These are phyloP conservation scores for Ramalina peruviana DNA, from an alignment of 495 filamentous ascomycete genomes.

Conservation along the genomic window DNA sequence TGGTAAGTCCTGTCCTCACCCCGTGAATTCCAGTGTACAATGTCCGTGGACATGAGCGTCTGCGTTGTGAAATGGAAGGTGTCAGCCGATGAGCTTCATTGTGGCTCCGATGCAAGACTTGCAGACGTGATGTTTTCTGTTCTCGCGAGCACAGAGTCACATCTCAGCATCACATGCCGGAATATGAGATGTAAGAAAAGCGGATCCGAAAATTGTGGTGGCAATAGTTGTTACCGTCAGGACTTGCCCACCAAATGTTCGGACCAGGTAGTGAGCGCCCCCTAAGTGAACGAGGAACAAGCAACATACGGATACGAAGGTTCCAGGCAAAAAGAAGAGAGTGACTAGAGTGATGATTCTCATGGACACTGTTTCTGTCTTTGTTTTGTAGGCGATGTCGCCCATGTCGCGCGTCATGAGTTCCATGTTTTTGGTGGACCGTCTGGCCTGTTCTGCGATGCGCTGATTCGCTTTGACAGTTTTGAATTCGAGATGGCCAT, in stretches of 20 bases:
- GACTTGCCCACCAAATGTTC: not conserved
- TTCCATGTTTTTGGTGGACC: conserved; percentile 15
- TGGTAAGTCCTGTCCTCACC: not conserved
- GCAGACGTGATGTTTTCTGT: not conserved
- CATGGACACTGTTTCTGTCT: conserved; percentile 29
- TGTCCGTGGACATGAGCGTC: conserved; percentile 24
- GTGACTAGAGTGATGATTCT: conserved; percentile 28
- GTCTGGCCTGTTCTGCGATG: conserved; percentile 1
- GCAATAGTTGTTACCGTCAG: no score
- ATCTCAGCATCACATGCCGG: not conserved
- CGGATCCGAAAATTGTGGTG: no score
- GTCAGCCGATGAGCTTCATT: not conserved
- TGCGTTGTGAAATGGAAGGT: conserved; percentile 5
- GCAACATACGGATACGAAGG: conserved; percentile 25
- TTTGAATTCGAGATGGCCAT: conserved; percentile 9
- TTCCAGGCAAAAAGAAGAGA: conserved; percentile 28
- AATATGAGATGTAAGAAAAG: no score
- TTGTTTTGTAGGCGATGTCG: conserved; percentile 23
- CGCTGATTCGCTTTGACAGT: conserved; percentile 11
- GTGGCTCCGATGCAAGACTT: not conserved
- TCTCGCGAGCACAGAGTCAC: no score
- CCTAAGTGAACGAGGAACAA: not conserved
- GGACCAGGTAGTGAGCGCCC: not conserved
- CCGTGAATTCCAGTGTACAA: conserved; percentile 11
- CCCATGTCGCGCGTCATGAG: conserved; percentile 23